phyloP scores from a whole-genome alignment of 106 monocot genomes.

The Dioscorea alata region DNA sequence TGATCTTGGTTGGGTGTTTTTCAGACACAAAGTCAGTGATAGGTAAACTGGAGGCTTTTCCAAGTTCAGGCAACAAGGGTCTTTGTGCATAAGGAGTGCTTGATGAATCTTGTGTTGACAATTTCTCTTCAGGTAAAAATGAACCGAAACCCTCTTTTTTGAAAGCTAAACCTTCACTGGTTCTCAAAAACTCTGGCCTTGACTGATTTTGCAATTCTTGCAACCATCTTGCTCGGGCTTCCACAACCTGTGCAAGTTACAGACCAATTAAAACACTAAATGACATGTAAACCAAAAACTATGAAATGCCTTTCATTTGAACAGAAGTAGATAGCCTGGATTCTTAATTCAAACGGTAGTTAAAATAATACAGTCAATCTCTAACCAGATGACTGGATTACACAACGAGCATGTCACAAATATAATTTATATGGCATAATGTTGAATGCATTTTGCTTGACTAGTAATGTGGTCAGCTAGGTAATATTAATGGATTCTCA shows the following conservation, averaged over 20 bases:
- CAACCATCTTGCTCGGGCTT: slow-evolving; percentile 44
- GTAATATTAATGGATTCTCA: no score
- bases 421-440: no score
- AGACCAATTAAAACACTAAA: not conserved
- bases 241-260: slow-evolving; percentile 27
- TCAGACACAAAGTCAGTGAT: slow-evolving; percentile 23
- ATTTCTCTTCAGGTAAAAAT: no score
- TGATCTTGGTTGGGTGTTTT: slow-evolving; percentile 16
- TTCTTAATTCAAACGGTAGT: no score
- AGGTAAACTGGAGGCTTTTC: not conserved
- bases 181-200: slow-evolving; percentile 11
- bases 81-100: slow-evolving; percentile 5
- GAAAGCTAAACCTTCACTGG: not conserved
- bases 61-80: not conserved
- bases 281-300: not conserved
- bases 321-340: no score
- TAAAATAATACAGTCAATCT: not conserved
- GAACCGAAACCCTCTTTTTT: not conserved
- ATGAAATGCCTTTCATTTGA: not conserved
- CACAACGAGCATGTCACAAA: no score
- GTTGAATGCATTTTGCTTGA: no score
- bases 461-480: no score
- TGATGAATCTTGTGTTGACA: not conserved
- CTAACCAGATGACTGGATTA: not conserved
- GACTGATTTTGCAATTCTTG: slow-evolving; percentile 26